phyloP scores from a whole-genome alignment of 164 flowering plant genomes.

The Vitis labrusca region DNA sequence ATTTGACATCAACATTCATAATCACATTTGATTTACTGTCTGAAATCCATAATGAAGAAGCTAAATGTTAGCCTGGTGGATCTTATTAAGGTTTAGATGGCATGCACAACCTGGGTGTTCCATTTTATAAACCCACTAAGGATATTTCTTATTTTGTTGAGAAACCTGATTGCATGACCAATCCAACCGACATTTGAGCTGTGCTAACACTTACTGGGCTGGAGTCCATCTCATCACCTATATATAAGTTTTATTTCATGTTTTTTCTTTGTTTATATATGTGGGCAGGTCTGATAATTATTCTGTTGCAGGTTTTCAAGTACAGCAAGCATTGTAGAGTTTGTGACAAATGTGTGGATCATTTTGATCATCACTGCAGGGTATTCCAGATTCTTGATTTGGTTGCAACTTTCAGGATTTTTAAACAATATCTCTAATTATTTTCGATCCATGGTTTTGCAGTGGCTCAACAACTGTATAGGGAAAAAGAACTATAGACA shows the following conservation, averaged over 20 bases:
- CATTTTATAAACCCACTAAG: not conserved
- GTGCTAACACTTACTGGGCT: not conserved
- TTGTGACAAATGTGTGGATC: slow-evolving; percentile 96
- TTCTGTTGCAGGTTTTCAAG: slow-evolving; percentile 75
- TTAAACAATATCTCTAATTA: slow-evolving; percentile 7
- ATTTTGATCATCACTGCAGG: slow-evolving; percentile 99
- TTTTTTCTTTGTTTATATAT: not conserved
- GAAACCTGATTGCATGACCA: not conserved
- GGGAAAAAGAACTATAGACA: slow-evolving; percentile 86
- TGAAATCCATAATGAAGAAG: not conserved
- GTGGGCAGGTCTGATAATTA: not conserved
- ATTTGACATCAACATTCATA: not conserved
- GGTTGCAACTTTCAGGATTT: not conserved
- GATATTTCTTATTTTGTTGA: not conserved
- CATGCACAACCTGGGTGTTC: not conserved
- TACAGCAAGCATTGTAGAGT: slow-evolving; percentile 99
- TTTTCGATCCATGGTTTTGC: slow-evolving; percentile 29
- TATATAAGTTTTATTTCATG: not conserved
- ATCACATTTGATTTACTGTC: not conserved
- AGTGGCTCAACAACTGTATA: slow-evolving; percentile 99
- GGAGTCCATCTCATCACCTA: not conserved
- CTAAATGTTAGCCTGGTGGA: not conserved
- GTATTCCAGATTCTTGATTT: slow-evolving; percentile 36
- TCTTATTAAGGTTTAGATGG: not conserved
- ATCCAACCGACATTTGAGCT: not conserved